Evolutionary conservation across 2,329 filamentous ascomycete species (phyloP).

Genomic region (Microdochium nivale): DNA sequence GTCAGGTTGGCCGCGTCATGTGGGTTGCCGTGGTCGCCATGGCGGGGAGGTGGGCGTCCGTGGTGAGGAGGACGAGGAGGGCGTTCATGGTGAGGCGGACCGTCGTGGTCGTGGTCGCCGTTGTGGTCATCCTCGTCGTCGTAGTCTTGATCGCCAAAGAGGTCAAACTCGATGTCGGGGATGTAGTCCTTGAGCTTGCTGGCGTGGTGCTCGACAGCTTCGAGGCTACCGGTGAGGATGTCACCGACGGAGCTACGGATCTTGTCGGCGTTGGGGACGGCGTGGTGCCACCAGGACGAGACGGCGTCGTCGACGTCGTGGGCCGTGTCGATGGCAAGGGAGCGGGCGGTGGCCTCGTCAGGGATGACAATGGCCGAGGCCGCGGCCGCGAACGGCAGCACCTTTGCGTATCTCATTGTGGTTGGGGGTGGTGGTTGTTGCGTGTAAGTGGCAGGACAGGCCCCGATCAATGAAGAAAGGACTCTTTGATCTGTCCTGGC

Average conservation of each 20-base stretch:
- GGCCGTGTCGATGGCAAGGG: slow-evolving; percentile 14
- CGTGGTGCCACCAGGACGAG: slow-evolving; percentile 11
- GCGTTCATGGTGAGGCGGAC: not conserved
- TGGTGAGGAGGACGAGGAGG: not conserved
- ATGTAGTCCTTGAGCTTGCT: slow-evolving; percentile 8
- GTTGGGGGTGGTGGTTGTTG: too few species aligned
- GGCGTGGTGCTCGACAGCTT: slow-evolving; percentile 9
- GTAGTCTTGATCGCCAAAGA: slow-evolving; percentile 7
- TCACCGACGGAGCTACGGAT: slow-evolving; percentile 8
- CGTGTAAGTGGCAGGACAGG: not conserved
- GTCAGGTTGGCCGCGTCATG: slow-evolving; percentile 53
- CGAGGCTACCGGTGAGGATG: slow-evolving; percentile 5
- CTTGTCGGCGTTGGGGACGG: slow-evolving; percentile 6
- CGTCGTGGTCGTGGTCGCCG: not conserved
- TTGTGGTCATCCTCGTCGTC: not conserved
- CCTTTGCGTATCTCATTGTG: slow-evolving; percentile 12
- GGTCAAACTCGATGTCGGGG: slow-evolving; percentile 8
- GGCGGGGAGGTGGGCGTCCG: slow-evolving; percentile 4
- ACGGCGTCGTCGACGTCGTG: slow-evolving; percentile 7
- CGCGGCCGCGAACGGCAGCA: slow-evolving; percentile 13
- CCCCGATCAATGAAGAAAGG: too few species aligned
- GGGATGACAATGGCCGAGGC: slow-evolving; percentile 16
- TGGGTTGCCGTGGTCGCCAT: slow-evolving; percentile 16
- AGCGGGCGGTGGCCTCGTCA: slow-evolving; percentile 16
- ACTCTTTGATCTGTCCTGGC: too few species aligned